Evolutionary conservation across 2,329 filamentous ascomycete species (phyloP).

Genomic region (Pleurostoma richardsiae): DNA sequence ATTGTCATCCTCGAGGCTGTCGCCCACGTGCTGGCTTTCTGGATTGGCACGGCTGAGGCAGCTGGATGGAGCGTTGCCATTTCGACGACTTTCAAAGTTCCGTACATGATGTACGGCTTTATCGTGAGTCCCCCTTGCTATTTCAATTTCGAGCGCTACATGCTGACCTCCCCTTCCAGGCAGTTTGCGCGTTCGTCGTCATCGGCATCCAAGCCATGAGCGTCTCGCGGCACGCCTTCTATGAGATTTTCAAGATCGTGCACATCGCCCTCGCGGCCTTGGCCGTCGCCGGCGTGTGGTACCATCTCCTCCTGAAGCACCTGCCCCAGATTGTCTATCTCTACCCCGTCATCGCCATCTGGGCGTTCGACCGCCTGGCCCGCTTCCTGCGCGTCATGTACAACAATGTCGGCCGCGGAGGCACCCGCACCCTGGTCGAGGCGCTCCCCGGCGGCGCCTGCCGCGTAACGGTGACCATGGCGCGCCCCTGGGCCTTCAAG

Average conservation of each 20-base stretch:
- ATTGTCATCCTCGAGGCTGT: conserved; percentile 68
- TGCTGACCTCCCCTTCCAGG: conserved; percentile 27
- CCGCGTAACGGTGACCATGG: conserved; percentile 68
- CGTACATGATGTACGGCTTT: conserved; percentile 57
- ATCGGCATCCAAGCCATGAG: conserved; percentile 67
- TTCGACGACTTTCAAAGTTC: conserved; percentile 23
- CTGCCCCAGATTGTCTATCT: conserved; percentile 55
- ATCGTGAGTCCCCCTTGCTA: conserved; percentile 43
- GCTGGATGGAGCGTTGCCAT: conserved; percentile 45
- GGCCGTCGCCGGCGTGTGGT: conserved; percentile 60
- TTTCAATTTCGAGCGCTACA: conserved; percentile 6
- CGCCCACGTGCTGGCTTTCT: conserved; percentile 59
- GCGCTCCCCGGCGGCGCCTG: conserved; percentile 71
- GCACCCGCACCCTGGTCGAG: conserved; percentile 66
- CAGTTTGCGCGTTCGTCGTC: conserved; percentile 53
- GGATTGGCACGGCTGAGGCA: conserved; percentile 32
- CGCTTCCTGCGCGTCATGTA: conserved; percentile 58
- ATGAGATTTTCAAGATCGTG: conserved; percentile 70
- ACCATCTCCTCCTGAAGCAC: conserved; percentile 53
- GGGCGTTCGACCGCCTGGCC: conserved; percentile 57
- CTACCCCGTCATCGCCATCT: conserved; percentile 59
- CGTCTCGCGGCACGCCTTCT: conserved; percentile 70
- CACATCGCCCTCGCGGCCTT: conserved; percentile 62
- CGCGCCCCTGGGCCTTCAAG: conserved; percentile 70
- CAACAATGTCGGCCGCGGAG: conserved; percentile 62